These are phyloP conservation scores for Metschnikowia matae DNA, from an alignment of 805 yeast species.

Conservation along the genomic window DNA sequence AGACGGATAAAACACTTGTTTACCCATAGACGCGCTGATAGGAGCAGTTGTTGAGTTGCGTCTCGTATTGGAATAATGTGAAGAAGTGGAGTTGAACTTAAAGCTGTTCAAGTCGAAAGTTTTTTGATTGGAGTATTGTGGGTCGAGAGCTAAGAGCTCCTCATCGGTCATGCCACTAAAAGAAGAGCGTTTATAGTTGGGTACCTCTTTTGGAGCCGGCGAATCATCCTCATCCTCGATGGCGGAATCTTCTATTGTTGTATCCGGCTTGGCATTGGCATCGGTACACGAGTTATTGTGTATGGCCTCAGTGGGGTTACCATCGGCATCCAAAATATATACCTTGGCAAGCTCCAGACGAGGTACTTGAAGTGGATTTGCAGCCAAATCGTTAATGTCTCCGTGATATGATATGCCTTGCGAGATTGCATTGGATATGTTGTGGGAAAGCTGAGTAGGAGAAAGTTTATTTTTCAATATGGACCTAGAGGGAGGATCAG, in stretches of 20 bases:
- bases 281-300: neutral
- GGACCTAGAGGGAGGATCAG: conserved; percentile 35
- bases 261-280: neutral
- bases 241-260: neutral
- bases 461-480: conserved; percentile 38
- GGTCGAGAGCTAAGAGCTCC: conserved; percentile 51
- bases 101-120: conserved; percentile 39
- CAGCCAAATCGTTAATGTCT: conserved; percentile 17
- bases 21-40: conserved; percentile 2
- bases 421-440: conserved; percentile 12
- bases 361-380: conserved; percentile 16
- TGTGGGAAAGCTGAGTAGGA: conserved; percentile 23
- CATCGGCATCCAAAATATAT: neutral
- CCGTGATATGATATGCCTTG: conserved; percentile 19
- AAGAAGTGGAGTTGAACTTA: conserved; percentile 38
- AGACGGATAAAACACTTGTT: conserved; percentile 23
- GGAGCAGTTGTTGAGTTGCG: conserved; percentile 8
- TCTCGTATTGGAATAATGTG: conserved; percentile 10
- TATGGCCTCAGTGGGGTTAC: neutral
- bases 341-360: conserved; percentile 16
- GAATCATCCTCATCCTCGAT: conserved; percentile 6
- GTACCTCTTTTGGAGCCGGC: conserved; percentile 3
- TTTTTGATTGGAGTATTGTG: conserved; percentile 43
- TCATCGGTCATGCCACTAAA: conserved; percentile 51
- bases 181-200: conserved; percentile 36